Conservation (phyloP, 768 basidiomycete genomes). For the Russula compacta region DNA sequence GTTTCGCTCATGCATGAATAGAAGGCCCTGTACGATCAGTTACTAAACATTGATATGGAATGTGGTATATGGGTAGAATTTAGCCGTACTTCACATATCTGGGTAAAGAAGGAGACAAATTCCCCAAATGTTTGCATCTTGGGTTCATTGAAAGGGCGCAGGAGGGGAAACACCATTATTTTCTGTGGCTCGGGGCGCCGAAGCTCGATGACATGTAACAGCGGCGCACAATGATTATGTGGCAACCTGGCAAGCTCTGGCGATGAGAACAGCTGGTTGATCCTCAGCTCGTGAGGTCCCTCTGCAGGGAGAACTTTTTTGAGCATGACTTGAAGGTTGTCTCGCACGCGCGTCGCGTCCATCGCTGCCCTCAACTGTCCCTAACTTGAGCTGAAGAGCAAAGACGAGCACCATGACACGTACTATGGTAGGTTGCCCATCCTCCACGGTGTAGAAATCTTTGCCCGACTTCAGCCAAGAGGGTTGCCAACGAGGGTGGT, state of each 20-base stretch:
- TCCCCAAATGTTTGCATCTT: conserved; percentile 31
- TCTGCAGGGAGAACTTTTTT: conserved; percentile 6
- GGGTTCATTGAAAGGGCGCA: conserved; percentile 25
- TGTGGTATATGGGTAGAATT: too few relatives aligned
- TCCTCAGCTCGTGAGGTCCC: conserved; percentile 3
- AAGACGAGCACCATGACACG: background rate
- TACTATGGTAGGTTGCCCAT: conserved; percentile 10
- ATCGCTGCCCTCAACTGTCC: conserved; percentile 9
- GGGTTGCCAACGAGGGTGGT: conserved; percentile 5
- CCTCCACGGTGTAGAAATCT: conserved; percentile 7
- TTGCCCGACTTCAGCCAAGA: conserved; percentile 7
- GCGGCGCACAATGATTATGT: conserved; percentile 24
- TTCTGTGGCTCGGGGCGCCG: background rate
- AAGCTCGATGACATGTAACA: conserved; percentile 21
- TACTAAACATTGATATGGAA: background rate
- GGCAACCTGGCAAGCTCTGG: conserved; percentile 21
- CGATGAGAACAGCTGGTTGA: conserved; percentile 9
- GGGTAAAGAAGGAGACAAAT: conserved; percentile 27
- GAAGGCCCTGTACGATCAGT: conserved; percentile 18
- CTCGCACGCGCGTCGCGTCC: conserved; percentile 5
- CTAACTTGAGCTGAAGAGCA: background rate
- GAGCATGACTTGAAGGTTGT: conserved; percentile 9
- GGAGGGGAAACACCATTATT: conserved; percentile 30
- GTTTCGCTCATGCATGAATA: conserved; percentile 22
- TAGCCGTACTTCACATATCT: conserved; percentile 28